Base-by-base conservation (phyloP, 768 basidiomycete species). In the Wakefieldia striispora region DNA sequence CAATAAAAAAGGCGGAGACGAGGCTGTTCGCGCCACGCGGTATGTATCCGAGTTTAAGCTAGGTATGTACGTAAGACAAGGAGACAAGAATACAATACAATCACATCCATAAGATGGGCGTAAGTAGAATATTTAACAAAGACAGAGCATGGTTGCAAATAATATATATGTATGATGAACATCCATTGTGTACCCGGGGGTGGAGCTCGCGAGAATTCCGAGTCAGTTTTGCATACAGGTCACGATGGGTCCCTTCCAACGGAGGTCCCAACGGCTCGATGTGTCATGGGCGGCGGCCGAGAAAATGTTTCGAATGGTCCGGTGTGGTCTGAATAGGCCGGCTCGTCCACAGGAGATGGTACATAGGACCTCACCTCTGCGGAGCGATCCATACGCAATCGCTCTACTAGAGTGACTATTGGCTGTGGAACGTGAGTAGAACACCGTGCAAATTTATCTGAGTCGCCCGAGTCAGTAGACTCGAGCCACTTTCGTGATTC, bases 301-400 rank as follows among this genome's bases (percentile, higher is more conserved):
- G 72, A 73, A 44, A 73, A 73, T 13, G 67, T 73, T 24, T 66
- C 65, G 44, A 63, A 71, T 43, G 54, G 58, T 43, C 58, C 57
- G 34, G 58, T 46, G 24, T 33, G 55, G 16, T 55, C 47, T 41
- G 19, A 27, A 31, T 57, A 56, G 23, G 47, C 44, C 9, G 39
- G 43, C 16, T 23, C 49, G 40, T 64, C 53, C 47, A 59, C 50
- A n/a, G 69, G 51, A 45, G 68, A 63, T 34, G 69, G 73, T 47
- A 83, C 74, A 57, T 81, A 88, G 38, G 83, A 75, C 57, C 72
- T 76, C 48, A 87, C 86, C 60, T 85, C 83, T 54, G 72, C 70
- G 42, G 83, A 84, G 37, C 62, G 51, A 63, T 89, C 86, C 47
- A 70, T 71, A 35, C 75, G 75, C 36, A 88, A 72, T 40, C 67